phyloP scores from a whole-genome alignment of 371 early-diverging fungal species.

The Mortierella sp. region DNA sequence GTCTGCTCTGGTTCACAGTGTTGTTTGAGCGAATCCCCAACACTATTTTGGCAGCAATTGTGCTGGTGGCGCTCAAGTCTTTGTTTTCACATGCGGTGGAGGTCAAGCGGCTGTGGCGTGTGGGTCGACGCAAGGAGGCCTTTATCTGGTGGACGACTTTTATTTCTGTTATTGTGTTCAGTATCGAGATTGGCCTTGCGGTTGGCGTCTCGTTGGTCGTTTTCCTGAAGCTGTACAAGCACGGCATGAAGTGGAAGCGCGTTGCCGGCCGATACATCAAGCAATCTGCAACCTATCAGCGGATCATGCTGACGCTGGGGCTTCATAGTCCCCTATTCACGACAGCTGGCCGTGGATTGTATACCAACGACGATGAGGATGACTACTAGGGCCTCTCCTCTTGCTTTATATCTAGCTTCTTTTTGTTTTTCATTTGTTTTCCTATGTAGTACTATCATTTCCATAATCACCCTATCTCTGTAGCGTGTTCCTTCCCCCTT shows the following conservation, averaged over 20 bases:
- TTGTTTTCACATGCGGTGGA: slow-evolving; percentile 35
- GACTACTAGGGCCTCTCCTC: slow-evolving; percentile 23
- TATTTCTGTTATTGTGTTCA: slow-evolving; percentile 32
- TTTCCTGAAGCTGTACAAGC: slow-evolving; percentile 38
- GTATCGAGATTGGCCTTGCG: slow-evolving; percentile 42
- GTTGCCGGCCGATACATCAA: slow-evolving; percentile 21
- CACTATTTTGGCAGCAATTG: slow-evolving; percentile 44
- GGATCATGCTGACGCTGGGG: slow-evolving; percentile 44
- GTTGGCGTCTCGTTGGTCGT: slow-evolving; percentile 37
- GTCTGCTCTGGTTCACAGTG: slow-evolving; percentile 42
- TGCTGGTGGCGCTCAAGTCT: slow-evolving; percentile 34
- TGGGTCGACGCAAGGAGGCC: slow-evolving; percentile 42
- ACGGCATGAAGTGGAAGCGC: slow-evolving; percentile 27
- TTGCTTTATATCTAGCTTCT: not conserved
- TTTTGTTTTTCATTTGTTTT: not conserved
- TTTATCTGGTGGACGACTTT: slow-evolving; percentile 52
- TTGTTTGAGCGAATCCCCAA: slow-evolving; percentile 43
- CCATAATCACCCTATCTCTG: no score
- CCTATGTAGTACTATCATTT: not conserved
- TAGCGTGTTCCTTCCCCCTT: no score
- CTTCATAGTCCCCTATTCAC: slow-evolving; percentile 47
- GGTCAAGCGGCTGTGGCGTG: slow-evolving; percentile 36
- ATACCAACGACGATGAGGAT: slow-evolving; percentile 49
- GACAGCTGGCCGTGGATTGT: slow-evolving; percentile 36
- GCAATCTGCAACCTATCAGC: slow-evolving; percentile 40